Percentiles rank a stretch among this genome's conserved stretches.
These are phyloP conservation scores for Nigrospora oryzae DNA, from an alignment of 2,329 filamentous ascomycete species.

Conservation along the genomic window DNA sequence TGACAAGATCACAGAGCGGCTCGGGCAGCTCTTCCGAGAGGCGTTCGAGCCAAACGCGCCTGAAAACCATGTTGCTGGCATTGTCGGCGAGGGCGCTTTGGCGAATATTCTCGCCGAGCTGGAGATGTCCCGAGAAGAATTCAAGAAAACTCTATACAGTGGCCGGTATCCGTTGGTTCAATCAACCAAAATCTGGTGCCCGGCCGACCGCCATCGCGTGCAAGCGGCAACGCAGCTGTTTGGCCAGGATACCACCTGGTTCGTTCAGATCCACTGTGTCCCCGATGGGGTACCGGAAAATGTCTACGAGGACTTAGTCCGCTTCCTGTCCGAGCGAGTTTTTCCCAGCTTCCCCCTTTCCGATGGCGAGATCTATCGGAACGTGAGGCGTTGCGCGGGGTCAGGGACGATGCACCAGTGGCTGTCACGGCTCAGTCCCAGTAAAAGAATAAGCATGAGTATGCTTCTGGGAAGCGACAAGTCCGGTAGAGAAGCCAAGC, in stretches of 20 bases:
- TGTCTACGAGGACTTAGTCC: not conserved
- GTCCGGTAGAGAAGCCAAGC: not conserved
- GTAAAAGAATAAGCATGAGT: not conserved
- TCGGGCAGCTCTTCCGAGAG: not conserved
- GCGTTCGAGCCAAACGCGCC: not conserved
- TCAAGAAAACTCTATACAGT: not conserved
- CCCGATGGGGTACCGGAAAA: not conserved
- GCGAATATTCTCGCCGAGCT: not conserved
- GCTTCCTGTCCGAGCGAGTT: not conserved
- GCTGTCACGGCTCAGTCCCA: not conserved
- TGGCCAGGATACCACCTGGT: not conserved
- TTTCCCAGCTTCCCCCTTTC: not conserved
- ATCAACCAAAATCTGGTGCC: not conserved
- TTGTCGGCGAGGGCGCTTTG: not conserved
- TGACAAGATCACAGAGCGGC: not conserved
- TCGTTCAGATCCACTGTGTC: not conserved
- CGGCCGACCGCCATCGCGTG: not conserved
- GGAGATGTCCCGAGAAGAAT: not conserved
- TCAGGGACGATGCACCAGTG: not conserved
- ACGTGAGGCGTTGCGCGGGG: not conserved
- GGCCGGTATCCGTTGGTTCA: not conserved
- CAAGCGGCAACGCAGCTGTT: not conserved
- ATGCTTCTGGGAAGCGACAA: not conserved
- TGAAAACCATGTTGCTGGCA: not conserved
- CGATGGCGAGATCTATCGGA: not conserved